These are phyloP conservation scores for Colletotrichum sansevieriae DNA, from an alignment of 2,329 filamentous ascomycete species.

Conservation along the genomic window DNA sequence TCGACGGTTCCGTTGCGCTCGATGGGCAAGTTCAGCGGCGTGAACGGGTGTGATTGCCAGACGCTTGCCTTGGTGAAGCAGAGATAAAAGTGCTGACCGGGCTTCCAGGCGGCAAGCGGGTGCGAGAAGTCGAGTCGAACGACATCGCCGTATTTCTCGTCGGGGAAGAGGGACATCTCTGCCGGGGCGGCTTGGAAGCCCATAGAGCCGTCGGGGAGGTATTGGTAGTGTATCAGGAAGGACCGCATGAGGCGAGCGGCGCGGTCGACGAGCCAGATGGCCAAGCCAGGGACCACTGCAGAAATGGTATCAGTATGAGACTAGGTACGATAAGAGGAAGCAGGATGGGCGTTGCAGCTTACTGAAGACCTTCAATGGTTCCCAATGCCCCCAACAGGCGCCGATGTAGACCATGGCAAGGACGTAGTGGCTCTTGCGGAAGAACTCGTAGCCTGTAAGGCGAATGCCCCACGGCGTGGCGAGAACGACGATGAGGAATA, in stretches of 20 bases:
- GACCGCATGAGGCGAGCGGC: conserved; percentile 67
- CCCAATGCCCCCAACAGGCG: conserved; percentile 82
- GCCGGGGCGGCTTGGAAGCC: conserved; percentile 69
- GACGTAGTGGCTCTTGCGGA: conserved; percentile 80
- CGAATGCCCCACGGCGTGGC: conserved; percentile 70
- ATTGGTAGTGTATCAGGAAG: conserved; percentile 64
- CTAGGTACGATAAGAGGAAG: neutral
- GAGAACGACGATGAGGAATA: conserved; percentile 71
- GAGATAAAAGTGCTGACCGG: conserved; percentile 80
- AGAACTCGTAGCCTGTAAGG: conserved; percentile 81
- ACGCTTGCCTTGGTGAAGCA: conserved; percentile 75
- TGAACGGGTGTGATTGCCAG: conserved; percentile 82
- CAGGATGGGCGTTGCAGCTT: neutral
- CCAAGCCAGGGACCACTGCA: conserved; percentile 70
- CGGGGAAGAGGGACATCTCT: conserved; percentile 64
- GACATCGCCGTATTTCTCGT: conserved; percentile 70
- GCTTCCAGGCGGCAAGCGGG: conserved; percentile 69
- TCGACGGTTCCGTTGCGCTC: conserved; percentile 55
- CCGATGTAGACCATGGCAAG: conserved; percentile 81
- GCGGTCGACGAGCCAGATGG: conserved; percentile 76
- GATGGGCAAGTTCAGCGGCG: conserved; percentile 68
- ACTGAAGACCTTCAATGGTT: conserved; percentile 73
- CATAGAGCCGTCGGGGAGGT: conserved; percentile 59
- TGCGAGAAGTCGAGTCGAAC: conserved; percentile 76
- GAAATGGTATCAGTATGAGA: neutral